These are phyloP conservation scores for Entomortierella lignicola DNA, from an alignment of 192 early-diverging fungal genomes.

Conservation along the genomic window DNA sequence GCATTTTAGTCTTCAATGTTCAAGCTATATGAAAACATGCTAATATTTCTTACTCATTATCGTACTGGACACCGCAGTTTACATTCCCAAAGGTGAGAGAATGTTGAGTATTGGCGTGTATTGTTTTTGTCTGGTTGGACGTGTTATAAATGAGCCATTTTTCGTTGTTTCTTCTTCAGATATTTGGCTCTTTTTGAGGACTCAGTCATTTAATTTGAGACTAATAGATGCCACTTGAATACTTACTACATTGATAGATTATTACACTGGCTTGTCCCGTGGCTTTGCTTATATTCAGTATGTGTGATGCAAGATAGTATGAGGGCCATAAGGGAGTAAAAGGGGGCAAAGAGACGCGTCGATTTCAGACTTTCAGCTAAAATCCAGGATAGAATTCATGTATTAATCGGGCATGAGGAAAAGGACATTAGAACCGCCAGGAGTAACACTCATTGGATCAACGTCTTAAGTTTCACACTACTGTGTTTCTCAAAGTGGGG, in stretches of 20 bases:
- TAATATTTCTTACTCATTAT: neutral
- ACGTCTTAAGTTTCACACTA: too few species aligned
- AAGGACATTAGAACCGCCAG: too few species aligned
- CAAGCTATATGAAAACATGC: neutral
- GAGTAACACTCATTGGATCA: too few species aligned
- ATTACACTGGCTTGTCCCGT: slow-evolving; percentile 40
- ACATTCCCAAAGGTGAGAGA: slow-evolving; percentile 51
- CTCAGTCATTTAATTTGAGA: neutral
- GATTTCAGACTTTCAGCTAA: too few species aligned
- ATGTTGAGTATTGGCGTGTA: too few species aligned
- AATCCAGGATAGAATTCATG: too few species aligned
- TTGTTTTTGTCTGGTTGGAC: too few species aligned
- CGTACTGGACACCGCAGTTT: slow-evolving; percentile 8
- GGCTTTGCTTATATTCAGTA: slow-evolving; percentile 54
- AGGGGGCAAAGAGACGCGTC: neutral
- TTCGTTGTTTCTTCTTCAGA: neutral
- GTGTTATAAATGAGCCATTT: neutral
- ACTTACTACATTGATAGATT: slow-evolving; percentile 19
- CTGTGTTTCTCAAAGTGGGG: too few species aligned
- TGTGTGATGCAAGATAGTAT: neutral
- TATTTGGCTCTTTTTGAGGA: neutral
- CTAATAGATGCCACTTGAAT: too few species aligned
- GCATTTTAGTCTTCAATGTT: neutral
- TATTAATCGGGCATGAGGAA: too few species aligned
- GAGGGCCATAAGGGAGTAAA: neutral